Percentiles rank a stretch among this genome's conserved stretches.
Conservation (phyloP, 1,284 basidiomycete genomes). For the Moesziomyces sp. region DNA sequence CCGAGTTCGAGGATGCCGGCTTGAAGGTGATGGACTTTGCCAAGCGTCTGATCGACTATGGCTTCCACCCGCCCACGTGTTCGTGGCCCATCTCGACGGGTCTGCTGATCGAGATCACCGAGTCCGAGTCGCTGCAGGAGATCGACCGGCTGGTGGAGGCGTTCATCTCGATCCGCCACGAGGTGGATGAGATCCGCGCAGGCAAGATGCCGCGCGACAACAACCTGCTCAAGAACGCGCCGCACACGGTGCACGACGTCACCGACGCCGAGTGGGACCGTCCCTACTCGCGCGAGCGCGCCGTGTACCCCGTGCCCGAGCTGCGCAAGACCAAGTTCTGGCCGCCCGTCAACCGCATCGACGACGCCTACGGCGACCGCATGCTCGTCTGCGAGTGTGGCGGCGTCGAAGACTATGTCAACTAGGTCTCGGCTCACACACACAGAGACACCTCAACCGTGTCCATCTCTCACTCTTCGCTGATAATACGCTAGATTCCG, state of each 20-base stretch:
- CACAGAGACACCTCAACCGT: constrained; percentile 10
- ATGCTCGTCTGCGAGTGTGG: constrained; percentile 60
- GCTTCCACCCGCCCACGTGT: constrained; percentile 64
- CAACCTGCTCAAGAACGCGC: constrained; percentile 92
- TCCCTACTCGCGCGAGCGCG: constrained; percentile 56
- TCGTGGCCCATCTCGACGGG: constrained; percentile 67
- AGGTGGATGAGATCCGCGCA: constrained; percentile 85
- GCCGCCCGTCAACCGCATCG: constrained; percentile 61
- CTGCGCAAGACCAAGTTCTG: constrained; percentile 63
- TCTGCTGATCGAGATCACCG: constrained; percentile 65
- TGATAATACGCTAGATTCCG: background rate
- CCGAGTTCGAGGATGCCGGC: constrained; percentile 87
- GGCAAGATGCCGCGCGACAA: constrained; percentile 75
- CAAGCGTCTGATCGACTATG: constrained; percentile 82
- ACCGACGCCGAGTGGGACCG: constrained; percentile 84
- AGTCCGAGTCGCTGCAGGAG: constrained; percentile 63
- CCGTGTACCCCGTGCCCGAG: constrained; percentile 58
- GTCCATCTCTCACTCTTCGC: background rate
- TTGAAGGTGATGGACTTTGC: constrained; percentile 95
- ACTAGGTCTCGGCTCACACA: constrained; percentile 1
- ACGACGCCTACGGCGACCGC: constrained; percentile 61
- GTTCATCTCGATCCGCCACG: constrained; percentile 92
- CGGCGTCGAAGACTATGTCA: constrained; percentile 51
- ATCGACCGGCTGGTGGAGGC: constrained; percentile 86
- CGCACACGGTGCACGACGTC: constrained; percentile 85